These are phyloP conservation scores for Pulicaria dysenterica DNA, from an alignment of 129 eudicot genomes.

Conservation along the genomic window DNA sequence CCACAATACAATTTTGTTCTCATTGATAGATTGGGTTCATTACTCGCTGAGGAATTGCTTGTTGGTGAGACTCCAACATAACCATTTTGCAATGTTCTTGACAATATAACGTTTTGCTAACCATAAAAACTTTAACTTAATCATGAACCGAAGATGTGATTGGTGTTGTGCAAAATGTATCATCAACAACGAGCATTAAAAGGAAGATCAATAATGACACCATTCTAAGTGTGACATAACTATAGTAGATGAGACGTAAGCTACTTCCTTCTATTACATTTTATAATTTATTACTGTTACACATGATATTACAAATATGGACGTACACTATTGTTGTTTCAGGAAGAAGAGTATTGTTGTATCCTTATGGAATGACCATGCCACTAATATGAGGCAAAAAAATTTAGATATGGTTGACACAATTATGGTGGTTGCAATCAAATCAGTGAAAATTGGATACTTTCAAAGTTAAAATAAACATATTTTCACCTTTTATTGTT, in stretches of 20 bases:
- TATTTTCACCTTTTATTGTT: background rate
- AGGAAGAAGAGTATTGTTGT: constrained; percentile 95
- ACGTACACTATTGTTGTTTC: constrained; percentile 22
- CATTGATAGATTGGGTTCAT: constrained; percentile 89
- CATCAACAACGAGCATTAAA: constrained; percentile 86
- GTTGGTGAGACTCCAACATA: too few relatives aligned
- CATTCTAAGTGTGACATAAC: constrained; percentile 82
- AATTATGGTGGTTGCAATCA: constrained; percentile 85
- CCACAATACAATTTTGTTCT: constrained; percentile 79
- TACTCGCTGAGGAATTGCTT: too few relatives aligned
- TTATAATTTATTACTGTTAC: background rate
- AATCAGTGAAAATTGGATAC: constrained; percentile 77
- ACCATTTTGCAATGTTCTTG: too few relatives aligned
- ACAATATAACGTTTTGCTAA: too few relatives aligned
- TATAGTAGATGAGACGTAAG: constrained; percentile 92
- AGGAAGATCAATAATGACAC: constrained; percentile 76
- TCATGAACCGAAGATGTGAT: constrained; percentile 63
- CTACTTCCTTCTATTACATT: background rate
- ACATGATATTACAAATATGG: background rate
- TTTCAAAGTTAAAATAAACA: constrained; percentile 60
- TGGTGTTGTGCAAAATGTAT: constrained; percentile 90
- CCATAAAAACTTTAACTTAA: background rate
- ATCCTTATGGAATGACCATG: constrained; percentile 84
- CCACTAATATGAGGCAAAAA: constrained; percentile 76
- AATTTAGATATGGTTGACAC: constrained; percentile 75